These are phyloP conservation scores for Aschersonia sp. DNA, from an alignment of 2,329 filamentous ascomycete species.

Conservation along the genomic window DNA sequence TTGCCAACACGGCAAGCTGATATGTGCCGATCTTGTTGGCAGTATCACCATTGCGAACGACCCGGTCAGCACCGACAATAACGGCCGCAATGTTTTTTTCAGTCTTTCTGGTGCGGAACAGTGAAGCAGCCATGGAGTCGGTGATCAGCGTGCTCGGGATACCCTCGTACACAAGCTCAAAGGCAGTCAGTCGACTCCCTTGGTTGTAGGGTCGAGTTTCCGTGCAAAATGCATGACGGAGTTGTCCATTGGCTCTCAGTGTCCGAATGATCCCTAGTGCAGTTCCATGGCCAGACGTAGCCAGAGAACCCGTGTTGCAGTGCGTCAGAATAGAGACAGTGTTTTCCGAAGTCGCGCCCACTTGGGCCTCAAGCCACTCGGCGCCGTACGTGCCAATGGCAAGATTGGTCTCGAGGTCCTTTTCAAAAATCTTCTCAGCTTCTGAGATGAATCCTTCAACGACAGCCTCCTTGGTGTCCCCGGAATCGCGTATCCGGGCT, in stretches of 20 bases:
- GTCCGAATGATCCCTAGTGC: slow-evolving; percentile 88
- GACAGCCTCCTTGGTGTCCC: slow-evolving; percentile 35
- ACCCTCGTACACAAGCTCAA: slow-evolving; percentile 85
- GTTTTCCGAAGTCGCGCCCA: slow-evolving; percentile 28
- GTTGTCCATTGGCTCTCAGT: slow-evolving; percentile 47
- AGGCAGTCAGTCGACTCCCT: slow-evolving; percentile 85
- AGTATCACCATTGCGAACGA: slow-evolving; percentile 92
- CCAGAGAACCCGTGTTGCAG: slow-evolving; percentile 94
- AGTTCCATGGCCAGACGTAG: slow-evolving; percentile 94
- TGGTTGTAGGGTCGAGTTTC: slow-evolving; percentile 98
- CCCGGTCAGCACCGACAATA: slow-evolving; percentile 86
- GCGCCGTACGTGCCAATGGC: slow-evolving; percentile 74
- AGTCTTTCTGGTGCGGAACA: slow-evolving; percentile 51
- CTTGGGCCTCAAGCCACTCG: slow-evolving; percentile 60
- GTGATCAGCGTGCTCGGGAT: slow-evolving; percentile 88
- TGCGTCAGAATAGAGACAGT: slow-evolving; percentile 77
- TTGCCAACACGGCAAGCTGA: slow-evolving; percentile 76
- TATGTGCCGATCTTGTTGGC: slow-evolving; percentile 99
- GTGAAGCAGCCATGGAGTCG: slow-evolving; percentile 88
- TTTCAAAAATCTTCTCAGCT: slow-evolving; percentile 73
- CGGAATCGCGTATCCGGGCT: slow-evolving; percentile 37
- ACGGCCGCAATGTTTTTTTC: slow-evolving; percentile 65
- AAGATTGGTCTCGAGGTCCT: slow-evolving; percentile 78
- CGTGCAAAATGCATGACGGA: slow-evolving; percentile 85
- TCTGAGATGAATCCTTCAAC: slow-evolving; percentile 58